Base-by-base conservation (phyloP, 139 green algal species). In the Closterium sp. region DNA sequence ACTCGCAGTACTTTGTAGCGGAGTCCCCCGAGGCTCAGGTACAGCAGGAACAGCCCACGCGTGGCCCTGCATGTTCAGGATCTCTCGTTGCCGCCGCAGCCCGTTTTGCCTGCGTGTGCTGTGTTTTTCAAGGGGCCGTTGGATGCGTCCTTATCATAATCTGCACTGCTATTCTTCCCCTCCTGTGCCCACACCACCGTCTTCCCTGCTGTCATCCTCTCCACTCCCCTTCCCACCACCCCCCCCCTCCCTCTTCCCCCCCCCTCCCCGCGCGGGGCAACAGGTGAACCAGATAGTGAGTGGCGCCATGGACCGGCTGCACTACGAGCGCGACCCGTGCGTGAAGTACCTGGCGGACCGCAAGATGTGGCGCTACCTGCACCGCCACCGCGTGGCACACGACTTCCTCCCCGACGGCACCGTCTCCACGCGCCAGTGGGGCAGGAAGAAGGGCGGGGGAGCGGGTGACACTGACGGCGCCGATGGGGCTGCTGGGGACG, bases 321-420 rank as follows among this genome's bases (percentile, higher is more conserved):
- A 94, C 88, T 94, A 94, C 88, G 91, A 94, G 91, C 30, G 66
- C 16, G 91, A 94, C 34, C 88, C 91, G 84, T 94, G 91, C 38
- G 55, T 94, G 9, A 85, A 36, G 76, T 94, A 88, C 32, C 83
- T 90, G 2, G 16, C 34, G 0, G 88, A 92, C 25, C 34, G 66
- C 23, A 92, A 92, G 88, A 21, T 93, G 66, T 94, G 91, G 91
- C 25, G 84, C n/a, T 94, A 94, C 89, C 64, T 94, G 91, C 91
- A 94, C 88, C 33, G 84, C 33, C 38, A 90, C 28, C 33, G 91
- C 21, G n/a, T 23, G 31, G 16, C 36, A 0, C 66, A 32, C 23
- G 88, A 94, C 36, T 94, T 94, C 87, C 25, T 91, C 4, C 43
- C 33, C 16, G 88, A 93, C 8, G 86, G 87, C 28, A 92, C 31